These are phyloP conservation scores for Ceratocystis cubensis DNA, from an alignment of 2,329 filamentous ascomycete species.

Conservation along the genomic window DNA sequence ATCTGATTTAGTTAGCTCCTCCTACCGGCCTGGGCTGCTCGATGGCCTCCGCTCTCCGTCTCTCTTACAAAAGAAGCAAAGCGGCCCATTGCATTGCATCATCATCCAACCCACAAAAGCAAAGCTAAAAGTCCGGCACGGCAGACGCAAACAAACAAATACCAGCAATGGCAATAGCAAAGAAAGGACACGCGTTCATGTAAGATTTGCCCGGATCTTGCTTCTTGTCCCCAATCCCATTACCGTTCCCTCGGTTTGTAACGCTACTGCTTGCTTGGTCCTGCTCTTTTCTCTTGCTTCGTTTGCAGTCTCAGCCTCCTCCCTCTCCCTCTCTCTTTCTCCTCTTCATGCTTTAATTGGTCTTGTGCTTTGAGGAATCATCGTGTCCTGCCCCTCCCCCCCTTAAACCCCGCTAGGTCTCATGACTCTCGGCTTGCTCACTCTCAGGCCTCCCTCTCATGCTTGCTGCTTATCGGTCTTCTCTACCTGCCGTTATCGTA, in stretches of 20 bases:
- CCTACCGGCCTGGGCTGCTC: too few relatives aligned
- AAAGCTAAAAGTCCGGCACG: not conserved
- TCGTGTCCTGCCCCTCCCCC: not conserved
- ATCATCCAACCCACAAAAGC: too few relatives aligned
- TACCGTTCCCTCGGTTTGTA: not conserved
- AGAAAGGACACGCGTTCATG: conserved; percentile 1
- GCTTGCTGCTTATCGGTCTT: not conserved
- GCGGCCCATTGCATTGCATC: too few relatives aligned
- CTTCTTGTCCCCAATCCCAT: not conserved
- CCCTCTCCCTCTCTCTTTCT: not conserved
- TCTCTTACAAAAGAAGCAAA: too few relatives aligned
- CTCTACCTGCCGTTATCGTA: not conserved
- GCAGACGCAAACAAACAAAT: not conserved
- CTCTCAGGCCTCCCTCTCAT: not conserved
- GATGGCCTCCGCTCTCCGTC: too few relatives aligned
- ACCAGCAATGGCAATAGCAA: not conserved
- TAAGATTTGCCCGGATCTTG: not conserved
- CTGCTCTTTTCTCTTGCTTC: not conserved
- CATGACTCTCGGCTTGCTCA: not conserved
- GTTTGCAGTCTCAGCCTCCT: not conserved
- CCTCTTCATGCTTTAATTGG: not conserved
- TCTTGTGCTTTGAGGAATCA: not conserved
- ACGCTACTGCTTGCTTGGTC: not conserved
- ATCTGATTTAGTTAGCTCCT: too few relatives aligned
- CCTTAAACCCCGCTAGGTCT: not conserved